A percentile compares a stretch with the other conserved stretches of the same genome.
phyloP scores from a whole-genome alignment of 306 rosid species.

The Cucumis hystrix region DNA sequence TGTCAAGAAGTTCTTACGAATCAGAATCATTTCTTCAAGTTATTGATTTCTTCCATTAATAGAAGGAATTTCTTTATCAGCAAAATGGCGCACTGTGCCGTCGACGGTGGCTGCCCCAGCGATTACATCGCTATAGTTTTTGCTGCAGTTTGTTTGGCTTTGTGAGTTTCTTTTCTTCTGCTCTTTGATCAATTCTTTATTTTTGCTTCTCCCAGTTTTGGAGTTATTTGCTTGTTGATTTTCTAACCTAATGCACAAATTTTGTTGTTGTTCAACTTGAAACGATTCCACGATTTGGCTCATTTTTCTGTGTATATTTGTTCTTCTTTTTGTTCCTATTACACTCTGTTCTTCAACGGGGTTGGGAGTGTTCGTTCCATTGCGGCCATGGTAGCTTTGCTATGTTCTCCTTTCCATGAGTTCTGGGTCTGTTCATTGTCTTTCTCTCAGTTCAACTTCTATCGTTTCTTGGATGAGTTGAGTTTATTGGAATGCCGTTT shows the following conservation, averaged over 20 bases:
- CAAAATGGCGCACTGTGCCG: conserved; percentile 52
- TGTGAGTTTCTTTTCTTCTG: conserved; percentile 28
- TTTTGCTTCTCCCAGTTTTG: background rate
- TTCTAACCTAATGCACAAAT: background rate
- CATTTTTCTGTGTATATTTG: background rate
- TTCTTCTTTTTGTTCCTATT: background rate
- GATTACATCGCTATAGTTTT: conserved; percentile 57
- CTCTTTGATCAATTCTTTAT: background rate
- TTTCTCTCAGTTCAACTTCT: background rate
- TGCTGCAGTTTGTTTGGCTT: conserved; percentile 34
- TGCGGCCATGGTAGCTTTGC: too few species aligned
- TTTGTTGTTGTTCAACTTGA: background rate
- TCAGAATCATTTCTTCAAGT: background rate
- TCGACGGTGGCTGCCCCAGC: conserved; percentile 73
- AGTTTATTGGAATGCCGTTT: background rate
- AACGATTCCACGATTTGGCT: background rate
- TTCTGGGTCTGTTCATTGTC: background rate
- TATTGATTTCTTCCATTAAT: background rate
- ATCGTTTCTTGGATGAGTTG: background rate
- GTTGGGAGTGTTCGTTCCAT: background rate
- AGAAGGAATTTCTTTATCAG: background rate
- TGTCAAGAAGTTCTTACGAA: background rate
- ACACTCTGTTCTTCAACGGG: background rate
- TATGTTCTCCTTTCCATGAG: too few species aligned
- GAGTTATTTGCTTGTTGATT: background rate